Evolutionary conservation across 2,329 filamentous ascomycete genomes (phyloP), one percentile per base, ranked within the genome.

Genomic region (Harringtonia lauricola): DNA sequence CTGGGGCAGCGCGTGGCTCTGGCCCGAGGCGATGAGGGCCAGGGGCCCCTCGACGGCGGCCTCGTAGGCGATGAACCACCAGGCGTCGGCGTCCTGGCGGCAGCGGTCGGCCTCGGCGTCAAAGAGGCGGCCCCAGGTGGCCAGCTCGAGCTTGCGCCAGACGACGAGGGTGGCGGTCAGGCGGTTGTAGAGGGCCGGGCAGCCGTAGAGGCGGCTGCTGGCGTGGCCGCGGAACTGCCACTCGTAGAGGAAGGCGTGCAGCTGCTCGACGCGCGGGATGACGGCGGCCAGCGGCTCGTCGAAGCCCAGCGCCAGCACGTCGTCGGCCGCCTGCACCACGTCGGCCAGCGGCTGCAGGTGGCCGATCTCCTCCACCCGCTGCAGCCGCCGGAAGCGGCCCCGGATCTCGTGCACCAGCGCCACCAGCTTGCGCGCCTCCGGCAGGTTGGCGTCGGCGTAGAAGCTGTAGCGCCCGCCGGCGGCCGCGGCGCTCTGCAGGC

Each of bases 1-100:
- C 15, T 65, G 60, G 30, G 68, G 65, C 45, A 94, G 63, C 9
- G 35, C n/a, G 7, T 28, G 22, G 39, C 38, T 37, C 18, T 33
- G 31, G 28, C 43, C 35, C 34, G 34, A 39, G 38, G 80, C 74
- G 19, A 90, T 24, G 71, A 18, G 76, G 73, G 43, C 86, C 45
- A 55, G 68, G 0, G 89, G 83, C 10, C 81, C 82, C 3, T 80
- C 82, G 52, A 98, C 74, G 35, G 94, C 77, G 5, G 83, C 86
- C 61, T 96, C 87, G 55, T 95, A 98, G 1, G 90, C 88, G 47
- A 96, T 74, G 54, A 95, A 98, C 82, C 89, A 98, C 92, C 92
- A 98, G 15, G 83, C 82, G 54, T 80, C 81, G 3, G 90, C 88
- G 55, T 87, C 82, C 39, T 86, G 75, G 19, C 81, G 70, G 53